Evolutionary conservation across 2,329 filamentous ascomycete genomes (phyloP), one percentile per base, ranked within the genome.

Genomic region (Scedosporium apiospermum): DNA sequence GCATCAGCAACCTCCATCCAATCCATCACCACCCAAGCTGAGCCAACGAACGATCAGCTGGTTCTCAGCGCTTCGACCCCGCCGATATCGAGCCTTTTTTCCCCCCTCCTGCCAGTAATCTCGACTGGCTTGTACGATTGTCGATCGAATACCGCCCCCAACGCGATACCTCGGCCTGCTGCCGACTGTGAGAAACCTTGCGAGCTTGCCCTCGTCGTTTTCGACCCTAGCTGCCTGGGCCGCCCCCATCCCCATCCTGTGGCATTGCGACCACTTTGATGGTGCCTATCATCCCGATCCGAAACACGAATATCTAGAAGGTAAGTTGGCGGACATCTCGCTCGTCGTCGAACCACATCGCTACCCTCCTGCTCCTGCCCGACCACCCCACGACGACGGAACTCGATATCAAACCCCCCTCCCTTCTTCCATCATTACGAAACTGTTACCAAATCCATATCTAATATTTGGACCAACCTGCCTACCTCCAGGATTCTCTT

Each of bases 1-100:
- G 46, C 46, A 61, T 61, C 60, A 61, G 60, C 46, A 61, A 61
- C 49, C 18, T 55, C 46, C 46, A 42, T 53, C 26, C 12, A 49
- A 49, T 23, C 42, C 26, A 41, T 58, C 27, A 14, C 26, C 55
- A 58, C 27, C 46, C 30, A 18, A 38, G 23, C 23, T 34, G 7
- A 16, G 14, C 41, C 46, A 34, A 34, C 30, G 30, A 9, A 34
- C 26, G 26, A 34, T 41, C 26, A 5, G 26, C 21, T 41, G 55
- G 55, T 14, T 7, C 16, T 16, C 55, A 23, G 12, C 51, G 16
- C 18, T 57, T 57, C 27, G 16, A 53, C n/a, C 49, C n/a, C n/a
- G 7, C 49, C 21, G 3, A n/a, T n/a, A 53, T 21, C n/a, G 21
- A 16, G 10, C 9, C n/a, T 9, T 9, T 9, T 53, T 21, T n/a